Conservation (phyloP, 768 basidiomycete species). For the Lentinula sp. region DNA sequence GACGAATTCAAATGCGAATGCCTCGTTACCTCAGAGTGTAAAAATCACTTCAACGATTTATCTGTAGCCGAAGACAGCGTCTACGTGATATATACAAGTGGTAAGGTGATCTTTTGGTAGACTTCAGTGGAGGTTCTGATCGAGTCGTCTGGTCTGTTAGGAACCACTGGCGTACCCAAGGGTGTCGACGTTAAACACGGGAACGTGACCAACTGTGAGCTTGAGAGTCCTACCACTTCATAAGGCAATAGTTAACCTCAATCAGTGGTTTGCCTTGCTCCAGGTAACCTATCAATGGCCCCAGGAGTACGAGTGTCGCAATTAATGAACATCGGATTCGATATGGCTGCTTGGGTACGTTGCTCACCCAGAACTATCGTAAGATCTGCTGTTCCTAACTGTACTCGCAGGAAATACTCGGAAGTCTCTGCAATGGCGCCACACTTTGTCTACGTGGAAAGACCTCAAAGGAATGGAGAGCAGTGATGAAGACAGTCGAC, state of each 20-base stretch:
- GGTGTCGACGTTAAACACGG: conserved; percentile 49
- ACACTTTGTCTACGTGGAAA: conserved; percentile 40
- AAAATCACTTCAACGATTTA: conserved; percentile 29
- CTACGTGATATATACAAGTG: conserved; percentile 60
- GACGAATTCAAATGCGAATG: conserved; percentile 25
- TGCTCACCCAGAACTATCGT: neutral
- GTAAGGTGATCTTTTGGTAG: conserved; percentile 23
- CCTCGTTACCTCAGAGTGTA: conserved; percentile 19
- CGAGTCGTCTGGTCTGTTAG: conserved; percentile 15
- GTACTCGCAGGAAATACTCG: conserved; percentile 29
- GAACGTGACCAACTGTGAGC: conserved; percentile 54
- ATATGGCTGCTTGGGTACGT: conserved; percentile 37
- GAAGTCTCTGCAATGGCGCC: conserved; percentile 36
- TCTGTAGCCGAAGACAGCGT: conserved; percentile 36
- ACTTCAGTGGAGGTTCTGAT: neutral
- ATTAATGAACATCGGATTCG: conserved; percentile 39
- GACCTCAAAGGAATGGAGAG: conserved; percentile 33
- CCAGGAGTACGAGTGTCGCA: conserved; percentile 36
- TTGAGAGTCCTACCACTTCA: neutral
- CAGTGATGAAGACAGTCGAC: conserved; percentile 35
- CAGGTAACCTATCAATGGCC: conserved; percentile 36
- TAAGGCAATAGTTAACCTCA: neutral
- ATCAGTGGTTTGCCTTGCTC: conserved; percentile 29
- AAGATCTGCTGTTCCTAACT: neutral
- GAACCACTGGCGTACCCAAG: conserved; percentile 54